Conservation (phyloP, 805 yeast species). For the Metschnikowia santaceciliae region DNA sequence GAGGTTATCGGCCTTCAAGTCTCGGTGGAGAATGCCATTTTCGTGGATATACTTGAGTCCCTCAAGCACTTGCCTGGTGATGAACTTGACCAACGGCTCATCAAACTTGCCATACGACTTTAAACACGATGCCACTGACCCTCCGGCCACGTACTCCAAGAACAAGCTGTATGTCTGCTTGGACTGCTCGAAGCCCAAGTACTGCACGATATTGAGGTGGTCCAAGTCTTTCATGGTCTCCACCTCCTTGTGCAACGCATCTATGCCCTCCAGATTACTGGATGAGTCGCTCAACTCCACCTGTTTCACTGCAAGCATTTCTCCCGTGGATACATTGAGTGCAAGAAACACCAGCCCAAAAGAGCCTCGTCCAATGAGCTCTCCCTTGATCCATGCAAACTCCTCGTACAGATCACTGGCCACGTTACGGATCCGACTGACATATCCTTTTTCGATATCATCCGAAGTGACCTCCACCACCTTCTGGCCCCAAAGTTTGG, state of each 20-base stretch:
- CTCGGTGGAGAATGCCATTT: conserved; percentile 86
- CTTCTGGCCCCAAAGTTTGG: conserved; percentile 97
- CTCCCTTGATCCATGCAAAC: conserved; percentile 98
- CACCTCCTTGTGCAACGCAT: conserved; percentile 84
- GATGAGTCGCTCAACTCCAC: conserved; percentile 51
- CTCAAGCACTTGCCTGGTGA: conserved; percentile 74
- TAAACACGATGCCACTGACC: conserved; percentile 85
- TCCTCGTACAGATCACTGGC: conserved; percentile 67
- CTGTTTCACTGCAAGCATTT: conserved; percentile 98
- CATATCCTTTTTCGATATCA: conserved; percentile 57
- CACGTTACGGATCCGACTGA: conserved; percentile 60
- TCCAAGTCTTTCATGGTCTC: conserved; percentile 91
- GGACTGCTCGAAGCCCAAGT: conserved; percentile 84
- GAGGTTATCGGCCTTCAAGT: conserved; percentile 90
- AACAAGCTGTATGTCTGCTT: conserved; percentile 78
- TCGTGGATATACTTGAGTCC: conserved; percentile 89
- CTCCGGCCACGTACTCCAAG: conserved; percentile 96
- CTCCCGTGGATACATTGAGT: conserved; percentile 92
- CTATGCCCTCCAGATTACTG: conserved; percentile 54
- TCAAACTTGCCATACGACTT: conserved; percentile 82
- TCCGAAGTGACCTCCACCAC: conserved; percentile 86
- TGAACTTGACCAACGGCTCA: conserved; percentile 64
- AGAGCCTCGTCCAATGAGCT: conserved; percentile 91
- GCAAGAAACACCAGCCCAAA: conserved; percentile 93
- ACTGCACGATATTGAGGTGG: conserved; percentile 92